Base-by-base conservation (phyloP, 139 green algal genomes). In the Volvox africanus region DNA sequence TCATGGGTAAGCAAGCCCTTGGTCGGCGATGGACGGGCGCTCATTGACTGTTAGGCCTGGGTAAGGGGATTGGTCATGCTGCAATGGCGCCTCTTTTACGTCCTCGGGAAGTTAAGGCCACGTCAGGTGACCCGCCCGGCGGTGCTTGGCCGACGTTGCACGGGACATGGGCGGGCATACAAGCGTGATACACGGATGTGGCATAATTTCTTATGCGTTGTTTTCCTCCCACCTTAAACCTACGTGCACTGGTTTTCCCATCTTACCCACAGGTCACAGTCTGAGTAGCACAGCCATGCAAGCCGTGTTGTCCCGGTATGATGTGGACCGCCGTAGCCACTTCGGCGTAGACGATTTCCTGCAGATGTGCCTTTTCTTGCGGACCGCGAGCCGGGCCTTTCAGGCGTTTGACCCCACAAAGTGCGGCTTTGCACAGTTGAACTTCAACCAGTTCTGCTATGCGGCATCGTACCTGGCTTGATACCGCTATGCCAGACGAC, bases 381-480 rank as follows among this genome's bases (percentile, higher is more conserved):
- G 12, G 24, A 62, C 73, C 32, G 30, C 71, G 14, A 11, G 1
- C 1, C 71, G 86, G 5, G 73, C 50, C 13, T 94, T 94, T 79
- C 33, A 76, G 18, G 89, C 86, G 17, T 95, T 95, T 44, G 93
- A 95, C 73, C 67, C 92, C 0, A 61, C 88, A 5, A 73, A 71
- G 2, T 69, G 65, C 20, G 92, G 93, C 13, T 30, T 67, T 1
- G 71, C 92, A 1, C 61, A 89, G 22, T 62, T 95, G 11, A 80
- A 36, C n/a, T 95, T 95, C 35, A 94, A 93, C 87, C 93, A 95
- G 73, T 91, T 95, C 81, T 77, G 91, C 35, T 95, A 94, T 61
- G 85, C 88, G 33, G 76, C 88, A 0, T 88, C 87, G 16, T 69
- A 94, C 75, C 73, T 94, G 30, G 36, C 86, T 20, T 93, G 79